These are phyloP conservation scores for Hericium rajendrae DNA, from an alignment of 768 basidiomycete species.

Conservation along the genomic window DNA sequence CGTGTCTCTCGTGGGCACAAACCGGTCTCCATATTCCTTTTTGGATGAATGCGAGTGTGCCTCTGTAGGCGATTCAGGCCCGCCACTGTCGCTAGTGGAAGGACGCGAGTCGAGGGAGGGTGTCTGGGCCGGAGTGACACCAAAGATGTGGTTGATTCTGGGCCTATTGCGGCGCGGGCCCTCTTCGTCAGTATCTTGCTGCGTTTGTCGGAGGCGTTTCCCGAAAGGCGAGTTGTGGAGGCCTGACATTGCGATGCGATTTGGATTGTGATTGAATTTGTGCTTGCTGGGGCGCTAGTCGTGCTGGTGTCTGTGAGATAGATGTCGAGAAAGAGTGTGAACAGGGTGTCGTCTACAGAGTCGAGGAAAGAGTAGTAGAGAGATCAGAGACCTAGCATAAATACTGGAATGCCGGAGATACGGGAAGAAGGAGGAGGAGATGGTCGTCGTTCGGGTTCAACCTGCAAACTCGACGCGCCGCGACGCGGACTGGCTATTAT, in stretches of 20 bases:
- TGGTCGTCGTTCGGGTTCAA: background rate
- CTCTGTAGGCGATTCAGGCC: constrained; percentile 32
- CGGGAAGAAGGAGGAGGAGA: background rate
- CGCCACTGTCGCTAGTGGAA: constrained; percentile 43
- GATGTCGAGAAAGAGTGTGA: constrained; percentile 10
- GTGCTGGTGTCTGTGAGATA: constrained; percentile 9
- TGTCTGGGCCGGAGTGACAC: constrained; percentile 36
- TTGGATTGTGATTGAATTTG: background rate
- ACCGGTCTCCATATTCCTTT: constrained; percentile 42
- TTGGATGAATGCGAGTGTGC: constrained; percentile 6
- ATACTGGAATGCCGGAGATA: background rate
- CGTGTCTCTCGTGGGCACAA: constrained; percentile 51
- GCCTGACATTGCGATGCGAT: constrained; percentile 42
- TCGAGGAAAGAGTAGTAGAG: constrained; percentile 5
- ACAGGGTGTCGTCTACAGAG: constrained; percentile 12
- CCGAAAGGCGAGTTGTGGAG: constrained; percentile 82
- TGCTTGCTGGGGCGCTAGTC: background rate
- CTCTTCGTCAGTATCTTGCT: constrained; percentile 51
- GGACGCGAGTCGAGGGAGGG: constrained; percentile 47
- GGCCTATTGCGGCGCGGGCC: constrained; percentile 41
- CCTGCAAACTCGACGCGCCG: background rate
- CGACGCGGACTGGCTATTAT: background rate
- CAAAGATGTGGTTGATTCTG: constrained; percentile 46
- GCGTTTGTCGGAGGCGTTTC: constrained; percentile 68
- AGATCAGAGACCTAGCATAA: background rate